These are phyloP conservation scores for Haberlea rhodopensis DNA, from an alignment of 257 asterid genomes.

Conservation along the genomic window DNA sequence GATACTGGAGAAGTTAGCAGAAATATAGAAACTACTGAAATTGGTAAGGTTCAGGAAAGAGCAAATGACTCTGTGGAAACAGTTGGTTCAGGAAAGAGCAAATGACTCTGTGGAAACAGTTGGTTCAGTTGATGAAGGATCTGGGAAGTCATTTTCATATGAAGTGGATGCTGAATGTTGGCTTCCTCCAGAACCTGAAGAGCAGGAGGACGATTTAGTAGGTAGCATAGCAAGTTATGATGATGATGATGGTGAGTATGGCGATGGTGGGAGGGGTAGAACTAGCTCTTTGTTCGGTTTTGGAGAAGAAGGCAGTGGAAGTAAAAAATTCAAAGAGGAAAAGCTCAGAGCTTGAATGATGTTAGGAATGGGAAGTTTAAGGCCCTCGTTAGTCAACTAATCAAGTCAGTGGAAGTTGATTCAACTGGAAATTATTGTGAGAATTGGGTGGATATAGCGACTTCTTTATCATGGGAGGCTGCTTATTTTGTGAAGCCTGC, in stretches of 20 bases:
- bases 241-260: constrained; percentile 67
- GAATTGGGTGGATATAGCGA: constrained; percentile 74
- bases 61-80: constrained; percentile 25
- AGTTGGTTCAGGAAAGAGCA: constrained; percentile 22
- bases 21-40: constrained; percentile 30
- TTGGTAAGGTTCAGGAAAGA: constrained; percentile 27
- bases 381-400: constrained; percentile 70
- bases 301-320: constrained; percentile 64
- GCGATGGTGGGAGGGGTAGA: constrained; percentile 63
- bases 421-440: constrained; percentile 37
- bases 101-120: constrained; percentile 25
- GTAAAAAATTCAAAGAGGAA: constrained; percentile 61
- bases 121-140: constrained; percentile 33
- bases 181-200: constrained; percentile 82
- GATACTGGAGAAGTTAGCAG: constrained; percentile 18
- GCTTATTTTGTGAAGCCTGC: constrained; percentile 88
- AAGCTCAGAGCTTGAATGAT: constrained; percentile 58
- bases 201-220: constrained; percentile 51
- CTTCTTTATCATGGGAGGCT: constrained; percentile 88
- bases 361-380: constrained; percentile 75
- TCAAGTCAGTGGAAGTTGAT: constrained; percentile 58
- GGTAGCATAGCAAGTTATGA: constrained; percentile 61
- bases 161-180: constrained; percentile 66
- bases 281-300: constrained; percentile 54
- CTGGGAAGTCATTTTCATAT: constrained; percentile 37